phyloP scores from a whole-genome alignment of 1,284 basidiomycete species.

The Thecaphora thlaspeos region DNA sequence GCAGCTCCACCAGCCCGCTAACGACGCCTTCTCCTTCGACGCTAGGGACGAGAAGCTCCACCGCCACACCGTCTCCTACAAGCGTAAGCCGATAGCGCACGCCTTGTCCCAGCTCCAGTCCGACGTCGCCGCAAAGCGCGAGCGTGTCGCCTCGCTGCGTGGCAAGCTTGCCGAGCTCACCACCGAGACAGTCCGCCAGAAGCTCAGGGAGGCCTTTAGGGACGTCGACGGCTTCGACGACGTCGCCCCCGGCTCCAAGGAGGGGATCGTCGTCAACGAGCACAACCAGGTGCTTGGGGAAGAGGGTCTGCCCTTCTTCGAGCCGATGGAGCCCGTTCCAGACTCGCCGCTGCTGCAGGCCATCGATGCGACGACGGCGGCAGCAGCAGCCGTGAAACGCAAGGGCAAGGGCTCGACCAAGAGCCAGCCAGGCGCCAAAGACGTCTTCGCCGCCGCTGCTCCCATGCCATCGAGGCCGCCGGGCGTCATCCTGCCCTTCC shows the following conservation, averaged over 20 bases:
- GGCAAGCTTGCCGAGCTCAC: neutral
- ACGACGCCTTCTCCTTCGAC: neutral
- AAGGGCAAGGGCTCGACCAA: neutral
- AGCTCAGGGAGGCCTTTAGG: neutral
- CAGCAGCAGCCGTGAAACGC: neutral
- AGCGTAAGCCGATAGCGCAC: neutral
- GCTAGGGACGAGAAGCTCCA: conserved; percentile 13
- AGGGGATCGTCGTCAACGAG: conserved; percentile 17
- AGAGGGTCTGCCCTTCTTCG: conserved; percentile 55
- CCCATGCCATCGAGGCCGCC: neutral
- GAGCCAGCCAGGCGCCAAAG: neutral
- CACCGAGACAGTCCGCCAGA: neutral
- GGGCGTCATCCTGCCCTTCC: conserved; percentile 29
- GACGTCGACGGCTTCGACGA: neutral
- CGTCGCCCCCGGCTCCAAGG: neutral
- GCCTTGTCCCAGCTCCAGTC: neutral
- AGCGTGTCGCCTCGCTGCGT: neutral
- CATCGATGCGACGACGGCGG: neutral
- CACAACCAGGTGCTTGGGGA: conserved; percentile 49
- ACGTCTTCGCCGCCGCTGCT: neutral
- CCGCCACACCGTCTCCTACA: conserved; percentile 4
- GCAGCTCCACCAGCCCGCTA: conserved; percentile 3
- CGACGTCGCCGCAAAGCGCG: neutral
- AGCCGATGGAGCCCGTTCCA: conserved; percentile 42
- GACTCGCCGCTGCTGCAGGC: conserved; percentile 16